Percentiles rank a stretch among this genome's conserved stretches.
Evolutionary conservation across 805 yeast species (phyloP).

Genomic region (Saccharomycopsis capsularis): DNA sequence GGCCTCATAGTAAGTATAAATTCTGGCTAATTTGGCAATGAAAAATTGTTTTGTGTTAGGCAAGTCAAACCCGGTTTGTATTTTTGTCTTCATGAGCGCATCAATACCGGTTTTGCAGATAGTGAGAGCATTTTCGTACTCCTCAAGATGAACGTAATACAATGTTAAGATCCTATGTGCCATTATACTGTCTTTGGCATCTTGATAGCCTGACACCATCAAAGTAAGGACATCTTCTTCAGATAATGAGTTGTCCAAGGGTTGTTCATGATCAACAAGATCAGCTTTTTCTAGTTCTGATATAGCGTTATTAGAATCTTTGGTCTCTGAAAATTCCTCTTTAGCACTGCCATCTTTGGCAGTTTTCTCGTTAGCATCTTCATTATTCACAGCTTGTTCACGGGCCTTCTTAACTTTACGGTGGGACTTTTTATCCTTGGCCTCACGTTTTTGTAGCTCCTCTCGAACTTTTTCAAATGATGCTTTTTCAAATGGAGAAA

Average conservation of each 20-base stretch:
- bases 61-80: conserved; percentile 42
- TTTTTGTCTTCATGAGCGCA: conserved; percentile 41
- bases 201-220: conserved; percentile 43
- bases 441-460: conserved; percentile 21
- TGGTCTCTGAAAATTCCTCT: conserved; percentile 24
- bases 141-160: conserved; percentile 52
- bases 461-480: conserved; percentile 23
- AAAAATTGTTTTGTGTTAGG: conserved; percentile 50
- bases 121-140: conserved; percentile 56
- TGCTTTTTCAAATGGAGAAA: conserved; percentile 50
- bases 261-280: conserved; percentile 26
- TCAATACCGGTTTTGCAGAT: conserved; percentile 55
- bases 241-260: conserved; percentile 24
- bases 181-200: conserved; percentile 42
- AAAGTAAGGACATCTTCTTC: conserved; percentile 45
- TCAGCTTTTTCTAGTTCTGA: conserved; percentile 21
- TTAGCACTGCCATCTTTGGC: conserved; percentile 21
- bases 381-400: conserved; percentile 17
- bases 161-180: conserved; percentile 60
- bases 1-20: conserved; percentile 79
- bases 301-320: conserved; percentile 25
- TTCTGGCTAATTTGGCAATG: conserved; percentile 59
- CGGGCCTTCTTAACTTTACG: conserved; percentile 19
- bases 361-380: conserved; percentile 1
- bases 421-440: conserved; percentile 19